Evolutionary conservation across 73 alveolate genomes (phyloP).

Genomic region (Uronychia binucleata): DNA sequence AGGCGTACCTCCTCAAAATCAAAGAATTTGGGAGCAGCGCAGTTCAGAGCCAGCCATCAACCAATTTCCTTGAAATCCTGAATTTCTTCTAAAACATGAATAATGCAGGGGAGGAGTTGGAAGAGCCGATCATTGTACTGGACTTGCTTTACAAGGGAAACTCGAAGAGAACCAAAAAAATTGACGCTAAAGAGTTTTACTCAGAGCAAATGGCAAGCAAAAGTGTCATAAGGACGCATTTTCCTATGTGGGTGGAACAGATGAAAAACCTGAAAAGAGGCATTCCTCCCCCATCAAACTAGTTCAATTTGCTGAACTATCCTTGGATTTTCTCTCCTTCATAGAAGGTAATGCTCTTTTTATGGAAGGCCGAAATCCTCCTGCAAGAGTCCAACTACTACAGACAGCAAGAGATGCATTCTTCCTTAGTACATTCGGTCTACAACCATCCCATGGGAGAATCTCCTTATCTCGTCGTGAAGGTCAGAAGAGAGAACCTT

Average conservation of each 20-base stretch:
- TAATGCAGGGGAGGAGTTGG: background rate
- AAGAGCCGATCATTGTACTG: slow-evolving; percentile 10
- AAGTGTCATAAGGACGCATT: slow-evolving; percentile 5
- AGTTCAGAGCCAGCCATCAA: too few relatives aligned
- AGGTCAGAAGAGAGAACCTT: slow-evolving; percentile 74
- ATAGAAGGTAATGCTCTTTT: too few relatives aligned
- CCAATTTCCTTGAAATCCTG: too few relatives aligned
- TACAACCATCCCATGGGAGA: background rate
- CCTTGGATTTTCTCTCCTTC: slow-evolving; percentile 41
- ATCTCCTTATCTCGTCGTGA: slow-evolving; percentile 45
- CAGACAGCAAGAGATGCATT: background rate
- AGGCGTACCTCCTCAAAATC: background rate
- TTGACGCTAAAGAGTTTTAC: slow-evolving; percentile 31
- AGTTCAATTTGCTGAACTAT: slow-evolving; percentile 11
- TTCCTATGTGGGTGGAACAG: slow-evolving; percentile 4
- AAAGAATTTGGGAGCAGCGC: background rate
- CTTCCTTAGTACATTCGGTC: background rate
- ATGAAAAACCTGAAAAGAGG: background rate
- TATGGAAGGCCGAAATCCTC: slow-evolving; percentile 36
- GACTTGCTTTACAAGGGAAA: slow-evolving; percentile 25
- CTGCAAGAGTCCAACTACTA: background rate
- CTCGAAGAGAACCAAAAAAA: slow-evolving; percentile 3
- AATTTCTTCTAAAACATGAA: background rate
- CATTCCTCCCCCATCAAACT: background rate
- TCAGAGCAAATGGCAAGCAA: slow-evolving; percentile 26